Evolutionary conservation across 2,329 filamentous ascomycete genomes (phyloP).

Genomic region (Amylocarpus encephaloides): DNA sequence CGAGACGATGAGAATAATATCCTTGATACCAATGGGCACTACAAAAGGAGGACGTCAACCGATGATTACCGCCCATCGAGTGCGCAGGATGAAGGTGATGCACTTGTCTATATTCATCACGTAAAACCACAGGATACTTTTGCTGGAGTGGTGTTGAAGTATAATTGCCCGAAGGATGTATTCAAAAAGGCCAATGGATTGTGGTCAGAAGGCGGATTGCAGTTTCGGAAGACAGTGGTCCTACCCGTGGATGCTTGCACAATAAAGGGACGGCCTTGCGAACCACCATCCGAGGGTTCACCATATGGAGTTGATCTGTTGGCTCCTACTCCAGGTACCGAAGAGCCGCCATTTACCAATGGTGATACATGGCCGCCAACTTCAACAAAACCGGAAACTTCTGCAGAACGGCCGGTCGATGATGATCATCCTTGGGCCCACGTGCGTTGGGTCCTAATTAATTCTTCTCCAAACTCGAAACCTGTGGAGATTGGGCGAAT

Average conservation of each 20-base stretch:
- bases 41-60: slow-evolving; percentile 25
- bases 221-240: slow-evolving; percentile 72
- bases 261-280: slow-evolving; percentile 66
- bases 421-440: slow-evolving; percentile 75
- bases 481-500: slow-evolving; percentile 84
- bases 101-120: slow-evolving; percentile 84
- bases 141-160: slow-evolving; percentile 83
- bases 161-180: slow-evolving; percentile 75
- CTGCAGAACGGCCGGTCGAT: slow-evolving; percentile 30
- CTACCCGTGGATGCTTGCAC: slow-evolving; percentile 87
- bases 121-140: slow-evolving; percentile 80
- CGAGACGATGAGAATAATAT: slow-evolving; percentile 54
- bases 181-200: slow-evolving; percentile 86
- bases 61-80: slow-evolving; percentile 20
- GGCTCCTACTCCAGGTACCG: slow-evolving; percentile 41
- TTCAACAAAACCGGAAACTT: slow-evolving; percentile 18
- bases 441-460: slow-evolving; percentile 81
- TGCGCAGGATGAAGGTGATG: slow-evolving; percentile 56
- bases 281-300: slow-evolving; percentile 41
- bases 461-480: slow-evolving; percentile 53
- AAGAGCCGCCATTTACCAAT: slow-evolving; percentile 26
- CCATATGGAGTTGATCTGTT: slow-evolving; percentile 42
- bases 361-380: slow-evolving; percentile 23
- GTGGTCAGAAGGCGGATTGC: slow-evolving; percentile 90
- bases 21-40: slow-evolving; percentile 38